Evolutionary conservation across 2,329 filamentous ascomycete genomes (phyloP), one percentile per base, ranked within the genome.

Genomic region (Clonostachys rosea): DNA sequence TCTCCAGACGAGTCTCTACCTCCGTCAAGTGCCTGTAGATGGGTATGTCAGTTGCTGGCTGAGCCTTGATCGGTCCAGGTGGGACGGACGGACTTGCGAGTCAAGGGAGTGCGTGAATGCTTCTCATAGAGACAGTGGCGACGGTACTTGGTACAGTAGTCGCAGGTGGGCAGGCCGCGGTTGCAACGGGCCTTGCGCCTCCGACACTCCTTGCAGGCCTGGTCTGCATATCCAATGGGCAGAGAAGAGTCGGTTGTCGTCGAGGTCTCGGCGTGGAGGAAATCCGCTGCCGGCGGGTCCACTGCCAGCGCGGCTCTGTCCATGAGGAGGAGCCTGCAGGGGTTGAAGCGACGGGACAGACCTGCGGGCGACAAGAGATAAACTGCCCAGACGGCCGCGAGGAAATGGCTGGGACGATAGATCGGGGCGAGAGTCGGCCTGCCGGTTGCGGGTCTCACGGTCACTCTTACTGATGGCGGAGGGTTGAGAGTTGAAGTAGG

Each of bases 61-160:
- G 13, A 18, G 24, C 7, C 14, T 44, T 44, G 18, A 33, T 34
- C 14, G 13, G 33, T 20, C 20, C 6, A 36, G 18, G 12, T n/a
- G 39, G 39, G 40, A 45, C 14, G 33, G 10, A 47, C 64, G 40
- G 65, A 67, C 62, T 67, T 74, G 40, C 73, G 62, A 6, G 73
- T 76, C 49, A 76, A 58, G 6, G 72, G 73, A 12, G 73, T 76
- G 41, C 67, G 63, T n/a, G 64, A 63, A 44, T 73, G 67, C 51
- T 69, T 72, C 52, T 76, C 73, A 47, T 76, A 76, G 7, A 74
- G 58, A 49, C 73, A 76, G 49, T 71, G 67, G 13, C 73, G 59
- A 40, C 67, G 62, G 52, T 73, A 71, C 47, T 67, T 68, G 43
- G 64, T 55, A 52, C 71, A 76, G 14, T 67, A 55, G 37, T 61